Evolutionary conservation across 768 basidiomycete genomes (phyloP).

Genomic region (Boletus pseudopeckii): DNA sequence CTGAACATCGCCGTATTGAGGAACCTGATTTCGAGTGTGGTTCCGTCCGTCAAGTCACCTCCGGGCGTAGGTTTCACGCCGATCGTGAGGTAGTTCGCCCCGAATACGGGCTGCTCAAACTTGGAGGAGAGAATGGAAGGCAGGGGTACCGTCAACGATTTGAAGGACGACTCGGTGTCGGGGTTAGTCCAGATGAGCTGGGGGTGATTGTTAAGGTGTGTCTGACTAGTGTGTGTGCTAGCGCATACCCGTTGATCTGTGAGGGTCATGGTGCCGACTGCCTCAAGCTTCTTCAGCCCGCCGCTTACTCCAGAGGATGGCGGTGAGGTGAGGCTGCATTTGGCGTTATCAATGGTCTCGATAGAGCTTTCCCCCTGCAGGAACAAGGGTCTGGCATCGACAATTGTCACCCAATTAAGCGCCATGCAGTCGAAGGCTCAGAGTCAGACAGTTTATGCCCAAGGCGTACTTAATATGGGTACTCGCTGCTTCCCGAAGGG

Average conservation of each 20-base stretch:
- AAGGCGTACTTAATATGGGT: background rate
- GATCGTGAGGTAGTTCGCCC: conserved; percentile 62
- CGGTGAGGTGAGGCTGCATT: conserved; percentile 50
- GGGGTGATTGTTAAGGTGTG: conserved; percentile 3
- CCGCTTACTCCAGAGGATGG: conserved; percentile 50
- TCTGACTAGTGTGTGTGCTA: background rate
- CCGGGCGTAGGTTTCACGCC: conserved; percentile 63
- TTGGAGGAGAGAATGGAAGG: conserved; percentile 61
- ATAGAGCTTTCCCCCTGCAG: conserved; percentile 61
- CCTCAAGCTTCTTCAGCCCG: conserved; percentile 55
- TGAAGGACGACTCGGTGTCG: conserved; percentile 33
- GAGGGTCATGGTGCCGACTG: conserved; percentile 54
- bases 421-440: conserved; percentile 47
- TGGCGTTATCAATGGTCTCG: conserved; percentile 55
- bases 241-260: conserved; percentile 69
- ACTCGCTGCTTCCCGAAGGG: background rate
- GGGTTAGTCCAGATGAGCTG: conserved; percentile 65
- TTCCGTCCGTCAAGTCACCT: conserved; percentile 65
- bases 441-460: background rate
- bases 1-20: conserved; percentile 67
- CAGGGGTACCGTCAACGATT: conserved; percentile 54
- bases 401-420: conserved; percentile 75
- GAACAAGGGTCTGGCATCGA: conserved; percentile 53
- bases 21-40: conserved; percentile 64
- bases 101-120: conserved; percentile 76